Evolutionary conservation across 352 stramenopile genomes (phyloP), one percentile per base, ranked within the genome.

Genomic region (Pythium phragmiticola): DNA sequence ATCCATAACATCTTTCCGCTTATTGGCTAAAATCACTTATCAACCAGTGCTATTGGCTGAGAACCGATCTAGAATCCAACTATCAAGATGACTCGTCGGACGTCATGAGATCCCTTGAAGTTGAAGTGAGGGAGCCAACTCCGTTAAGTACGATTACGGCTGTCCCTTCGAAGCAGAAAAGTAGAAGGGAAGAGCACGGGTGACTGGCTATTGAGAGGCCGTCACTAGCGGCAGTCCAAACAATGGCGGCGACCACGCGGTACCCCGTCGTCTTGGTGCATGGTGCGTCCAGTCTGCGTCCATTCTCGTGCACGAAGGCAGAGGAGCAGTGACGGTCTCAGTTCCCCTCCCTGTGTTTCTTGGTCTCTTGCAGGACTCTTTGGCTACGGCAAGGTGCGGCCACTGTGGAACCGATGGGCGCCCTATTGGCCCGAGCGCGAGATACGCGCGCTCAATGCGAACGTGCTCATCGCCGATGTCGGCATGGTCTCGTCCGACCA

Each of bases 381-480:
- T 65, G 71, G 71, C 7, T 75, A 72, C 37, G 71, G 71, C 26
- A 61, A 57, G 13, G 17, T 53, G 16, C 60, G 56, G 17, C 68
- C 69, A 17, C 59, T 80, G 14, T 76, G 63, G 69, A 76, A 77
- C 53, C 26, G 26, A 19, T 62, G 51, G 55, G n/a, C 59, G 16
- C 72, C 72, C 7, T 83, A 80, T 43, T 83, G 75, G 72, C 74
- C 74, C 0, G 66, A 75, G 51, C 33, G 55, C 0, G 66, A 45
- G 19, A 57, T 81, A 1, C 11, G 33, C 14, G 28, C 47, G 19
- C 62, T 81, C 51, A 75, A 76, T 58, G 8, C 64, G 3, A 81
- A 81, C 55, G 51, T 78, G 26, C 26, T 78, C 13, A 73, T 81
- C 37, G 65, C 69, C 16, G 68, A 78, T 23, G 68, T 81, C 43